Evolutionary conservation across 1,139 yeast genomes (phyloP).

Genomic region (Schwanniomyces etchellsii): DNA sequence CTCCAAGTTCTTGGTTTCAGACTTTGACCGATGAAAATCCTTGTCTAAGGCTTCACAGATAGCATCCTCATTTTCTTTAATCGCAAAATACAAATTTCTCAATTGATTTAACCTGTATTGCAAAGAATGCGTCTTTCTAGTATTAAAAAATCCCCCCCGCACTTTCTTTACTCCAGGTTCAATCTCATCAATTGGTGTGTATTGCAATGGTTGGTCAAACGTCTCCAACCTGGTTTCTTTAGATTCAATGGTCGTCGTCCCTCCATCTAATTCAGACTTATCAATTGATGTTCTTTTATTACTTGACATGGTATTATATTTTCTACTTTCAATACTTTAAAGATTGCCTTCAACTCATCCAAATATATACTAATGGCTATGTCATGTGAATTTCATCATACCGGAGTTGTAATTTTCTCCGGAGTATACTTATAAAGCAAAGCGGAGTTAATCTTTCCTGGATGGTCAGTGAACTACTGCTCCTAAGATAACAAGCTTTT

Average conservation of each 20-base stretch:
- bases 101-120: slow-evolving; percentile 58
- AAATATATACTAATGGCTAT: no score
- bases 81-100: slow-evolving; percentile 60
- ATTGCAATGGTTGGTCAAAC: slow-evolving; percentile 23
- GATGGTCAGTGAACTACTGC: no score
- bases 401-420: no score
- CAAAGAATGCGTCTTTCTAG: slow-evolving; percentile 49
- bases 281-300: no score
- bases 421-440: no score
- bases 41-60: slow-evolving; percentile 52
- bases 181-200: slow-evolving; percentile 49
- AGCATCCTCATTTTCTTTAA: slow-evolving; percentile 54
- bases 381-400: no score
- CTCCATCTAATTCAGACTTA: no score
- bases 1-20: slow-evolving; percentile 63
- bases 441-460: no score
- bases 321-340: no score
- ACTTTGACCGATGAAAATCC: slow-evolving; percentile 62
- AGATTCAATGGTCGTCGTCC: slow-evolving; percentile 3
- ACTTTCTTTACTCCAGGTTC: slow-evolving; percentile 41
- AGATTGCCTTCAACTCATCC: no score
- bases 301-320: no score
- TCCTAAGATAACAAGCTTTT: no score
- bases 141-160: slow-evolving; percentile 35
- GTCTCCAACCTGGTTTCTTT: slow-evolving; percentile 1